These are phyloP conservation scores for Pilaira anomala DNA, from an alignment of 192 early-diverging fungal genomes.

Conservation along the genomic window DNA sequence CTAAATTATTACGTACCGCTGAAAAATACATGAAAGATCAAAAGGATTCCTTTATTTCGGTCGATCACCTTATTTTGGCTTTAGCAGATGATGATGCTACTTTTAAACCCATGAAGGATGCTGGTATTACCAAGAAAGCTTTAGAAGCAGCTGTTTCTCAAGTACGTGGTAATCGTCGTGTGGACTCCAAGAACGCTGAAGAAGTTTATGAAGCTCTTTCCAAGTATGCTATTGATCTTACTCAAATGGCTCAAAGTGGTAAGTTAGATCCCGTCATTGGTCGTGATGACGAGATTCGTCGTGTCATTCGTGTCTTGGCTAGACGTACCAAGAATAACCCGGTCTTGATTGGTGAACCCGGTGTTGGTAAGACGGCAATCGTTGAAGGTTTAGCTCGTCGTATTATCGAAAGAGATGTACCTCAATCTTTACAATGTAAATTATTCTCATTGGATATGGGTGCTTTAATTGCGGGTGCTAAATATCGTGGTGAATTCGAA, in stretches of 20 bases:
- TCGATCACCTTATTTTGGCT: constrained; percentile 90
- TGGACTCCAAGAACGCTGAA: constrained; percentile 85
- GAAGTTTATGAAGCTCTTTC: constrained; percentile 85
- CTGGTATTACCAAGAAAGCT: constrained; percentile 66
- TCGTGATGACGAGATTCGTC: constrained; percentile 92
- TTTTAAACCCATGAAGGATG: constrained; percentile 56
- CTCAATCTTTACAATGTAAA: constrained; percentile 72
- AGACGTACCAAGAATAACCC: constrained; percentile 81
- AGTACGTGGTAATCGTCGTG: constrained; percentile 77
- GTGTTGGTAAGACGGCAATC: constrained; percentile 81
- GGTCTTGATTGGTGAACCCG: constrained; percentile 73
- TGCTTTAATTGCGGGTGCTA: constrained; percentile 88
- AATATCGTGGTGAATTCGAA: constrained; percentile 98
- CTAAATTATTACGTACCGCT: constrained; percentile 67
- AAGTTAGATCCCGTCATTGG: constrained; percentile 98
- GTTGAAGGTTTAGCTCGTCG: constrained; percentile 95
- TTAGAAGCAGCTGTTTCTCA: constrained; percentile 74
- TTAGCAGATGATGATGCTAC: constrained; percentile 68
- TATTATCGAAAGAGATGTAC: constrained; percentile 91
- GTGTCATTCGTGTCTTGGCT: constrained; percentile 88
- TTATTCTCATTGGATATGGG: constrained; percentile 97
- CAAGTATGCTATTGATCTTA: constrained; percentile 94
- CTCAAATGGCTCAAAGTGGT: constrained; percentile 74
- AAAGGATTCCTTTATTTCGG: constrained; percentile 83
- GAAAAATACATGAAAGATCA: constrained; percentile 81